Evolutionary conservation across 176 grass and related monocot genomes (phyloP).

Genomic region (Microstegium vimineum): DNA sequence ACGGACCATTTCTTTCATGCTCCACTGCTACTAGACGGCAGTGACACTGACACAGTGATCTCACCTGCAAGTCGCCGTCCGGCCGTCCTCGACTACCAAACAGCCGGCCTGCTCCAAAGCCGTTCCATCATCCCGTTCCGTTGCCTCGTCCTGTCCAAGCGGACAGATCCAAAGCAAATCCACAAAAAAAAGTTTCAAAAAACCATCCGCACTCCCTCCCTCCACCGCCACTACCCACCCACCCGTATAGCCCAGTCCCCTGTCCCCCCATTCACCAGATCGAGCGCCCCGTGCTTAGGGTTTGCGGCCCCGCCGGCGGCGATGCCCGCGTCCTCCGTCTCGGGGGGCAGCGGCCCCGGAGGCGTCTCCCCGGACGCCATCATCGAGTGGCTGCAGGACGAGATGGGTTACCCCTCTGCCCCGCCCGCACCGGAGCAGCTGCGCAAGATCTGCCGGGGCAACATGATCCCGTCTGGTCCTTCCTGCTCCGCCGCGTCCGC

Average conservation of each 20-base stretch:
- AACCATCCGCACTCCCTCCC: slow-evolving; percentile 33
- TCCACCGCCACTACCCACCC: slow-evolving; percentile 34
- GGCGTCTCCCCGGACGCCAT: slow-evolving; percentile 81
- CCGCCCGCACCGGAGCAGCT: slow-evolving; percentile 76
- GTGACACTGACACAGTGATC: not conserved
- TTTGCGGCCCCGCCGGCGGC: slow-evolving; percentile 13
- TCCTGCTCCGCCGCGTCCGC: slow-evolving; percentile 88
- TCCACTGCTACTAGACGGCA: not conserved
- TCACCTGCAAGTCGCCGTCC: not conserved
- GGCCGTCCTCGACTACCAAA: not conserved
- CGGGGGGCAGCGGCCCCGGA: slow-evolving; percentile 49
- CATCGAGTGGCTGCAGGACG: slow-evolving; percentile 94
- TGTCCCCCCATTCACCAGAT: slow-evolving; percentile 6
- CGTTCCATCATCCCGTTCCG: not conserved
- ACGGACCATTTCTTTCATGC: not conserved
- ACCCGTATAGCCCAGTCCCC: not conserved
- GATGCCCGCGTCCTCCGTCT: slow-evolving; percentile 64
- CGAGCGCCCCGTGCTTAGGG: slow-evolving; percentile 22
- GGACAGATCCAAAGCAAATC: slow-evolving; percentile 2
- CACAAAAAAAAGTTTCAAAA: slow-evolving; percentile 33
- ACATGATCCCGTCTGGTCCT: slow-evolving; percentile 94
- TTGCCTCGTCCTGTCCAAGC: slow-evolving; percentile 9
- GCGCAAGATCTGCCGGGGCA: slow-evolving; percentile 99
- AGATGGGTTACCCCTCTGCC: slow-evolving; percentile 93
- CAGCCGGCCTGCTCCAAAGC: slow-evolving; percentile 20